A percentile compares a stretch with the other conserved stretches of the same genome.
Conservation (phyloP, 202 grass and related monocot species). For the Bolboschoenoplectus hybrid region DNA sequence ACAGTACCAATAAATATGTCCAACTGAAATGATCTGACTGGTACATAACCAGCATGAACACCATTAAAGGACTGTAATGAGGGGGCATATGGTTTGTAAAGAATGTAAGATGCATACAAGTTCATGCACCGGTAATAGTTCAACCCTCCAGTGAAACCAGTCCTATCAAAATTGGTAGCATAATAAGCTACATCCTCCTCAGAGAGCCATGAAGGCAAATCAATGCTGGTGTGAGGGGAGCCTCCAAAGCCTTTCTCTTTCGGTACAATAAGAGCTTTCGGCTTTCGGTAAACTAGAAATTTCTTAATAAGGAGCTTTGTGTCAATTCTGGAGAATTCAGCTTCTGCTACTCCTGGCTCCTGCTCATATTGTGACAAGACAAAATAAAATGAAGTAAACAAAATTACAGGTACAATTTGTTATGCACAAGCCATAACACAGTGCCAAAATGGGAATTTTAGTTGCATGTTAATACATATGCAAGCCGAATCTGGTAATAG, state of each 20-base stretch:
- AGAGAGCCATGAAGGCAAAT: conserved; percentile 74
- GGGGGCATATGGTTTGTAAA: neutral
- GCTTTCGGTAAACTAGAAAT: conserved; percentile 65
- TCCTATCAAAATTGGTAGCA: conserved; percentile 62
- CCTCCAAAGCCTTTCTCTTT: conserved; percentile 86
- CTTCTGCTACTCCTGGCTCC: conserved; percentile 75
- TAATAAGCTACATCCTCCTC: conserved; percentile 88
- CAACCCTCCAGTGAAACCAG: conserved; percentile 74
- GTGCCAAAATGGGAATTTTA: neutral
- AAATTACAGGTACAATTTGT: conserved; percentile 2
- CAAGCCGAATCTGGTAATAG: neutral
- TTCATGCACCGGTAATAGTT: conserved; percentile 95
- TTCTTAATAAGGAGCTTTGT: conserved; percentile 50
- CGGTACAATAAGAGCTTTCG: conserved; percentile 53
- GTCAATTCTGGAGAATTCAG: conserved; percentile 57
- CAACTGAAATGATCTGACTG: neutral
- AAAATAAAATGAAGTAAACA: conserved; percentile 17
- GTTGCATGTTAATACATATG: neutral
- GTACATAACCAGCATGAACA: neutral
- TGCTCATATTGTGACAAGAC: conserved; percentile 36
- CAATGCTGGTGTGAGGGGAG: conserved; percentile 56
- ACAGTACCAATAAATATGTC: neutral
- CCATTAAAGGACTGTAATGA: neutral
- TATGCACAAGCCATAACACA: neutral
- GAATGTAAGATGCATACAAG: conserved; percentile 52